Evolutionary conservation across 805 yeast genomes (phyloP).

Genomic region (Candida glaebosa): DNA sequence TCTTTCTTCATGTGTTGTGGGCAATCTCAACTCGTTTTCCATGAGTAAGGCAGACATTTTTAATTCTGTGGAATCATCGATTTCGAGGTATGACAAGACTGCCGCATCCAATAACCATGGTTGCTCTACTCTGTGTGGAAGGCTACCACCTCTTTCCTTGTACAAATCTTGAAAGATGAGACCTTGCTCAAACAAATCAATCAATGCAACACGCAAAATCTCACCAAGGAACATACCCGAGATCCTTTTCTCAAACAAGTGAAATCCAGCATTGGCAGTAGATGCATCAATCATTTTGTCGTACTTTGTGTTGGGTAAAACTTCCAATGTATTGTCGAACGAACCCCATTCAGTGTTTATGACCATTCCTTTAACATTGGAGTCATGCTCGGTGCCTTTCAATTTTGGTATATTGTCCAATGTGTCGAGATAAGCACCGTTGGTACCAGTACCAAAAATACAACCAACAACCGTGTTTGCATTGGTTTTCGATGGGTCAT

Average conservation of each 20-base stretch:
- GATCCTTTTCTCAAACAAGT: constrained; percentile 89
- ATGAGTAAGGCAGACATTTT: constrained; percentile 67
- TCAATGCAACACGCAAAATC: constrained; percentile 66
- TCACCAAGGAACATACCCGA: constrained; percentile 95
- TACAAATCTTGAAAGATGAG: constrained; percentile 56
- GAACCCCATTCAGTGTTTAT: constrained; percentile 98
- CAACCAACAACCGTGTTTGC: constrained; percentile 83
- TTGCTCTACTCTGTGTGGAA: constrained; percentile 63
- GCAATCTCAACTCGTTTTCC: constrained; percentile 62
- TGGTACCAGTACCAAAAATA: constrained; percentile 96
- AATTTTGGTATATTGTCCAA: constrained; percentile 72
- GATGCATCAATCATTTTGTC: constrained; percentile 67
- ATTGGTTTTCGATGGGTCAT: constrained; percentile 55
- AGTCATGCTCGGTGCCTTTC: constrained; percentile 40
- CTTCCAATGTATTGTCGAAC: constrained; percentile 76
- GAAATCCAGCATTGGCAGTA: constrained; percentile 82
- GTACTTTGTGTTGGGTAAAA: constrained; percentile 74
- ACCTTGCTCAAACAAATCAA: constrained; percentile 61
- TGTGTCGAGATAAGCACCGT: constrained; percentile 88
- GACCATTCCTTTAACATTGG: constrained; percentile 58
- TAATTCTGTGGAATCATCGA: constrained; percentile 74
- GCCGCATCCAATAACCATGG: constrained; percentile 81
- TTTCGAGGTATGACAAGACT: constrained; percentile 80
- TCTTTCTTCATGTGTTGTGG: constrained; percentile 72
- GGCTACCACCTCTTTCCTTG: constrained; percentile 35